Evolutionary conservation across 1,139 yeast species (phyloP).

Genomic region (Pichia sp.): DNA sequence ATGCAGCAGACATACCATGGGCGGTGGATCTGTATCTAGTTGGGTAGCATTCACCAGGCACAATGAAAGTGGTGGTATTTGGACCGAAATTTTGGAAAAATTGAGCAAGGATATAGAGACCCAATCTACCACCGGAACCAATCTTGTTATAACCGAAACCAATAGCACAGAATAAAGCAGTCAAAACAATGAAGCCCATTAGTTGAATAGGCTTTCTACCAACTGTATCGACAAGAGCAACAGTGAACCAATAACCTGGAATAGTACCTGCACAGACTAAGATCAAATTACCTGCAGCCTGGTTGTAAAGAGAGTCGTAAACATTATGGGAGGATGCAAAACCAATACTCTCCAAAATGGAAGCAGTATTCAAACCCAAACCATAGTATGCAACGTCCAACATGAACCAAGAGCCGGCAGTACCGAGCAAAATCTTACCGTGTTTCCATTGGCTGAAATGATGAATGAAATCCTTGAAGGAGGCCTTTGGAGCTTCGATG

Average conservation of each 20-base stretch:
- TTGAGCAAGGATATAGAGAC: conserved; percentile 68
- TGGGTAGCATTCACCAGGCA: conserved; percentile 97
- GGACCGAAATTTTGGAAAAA: conserved; percentile 93
- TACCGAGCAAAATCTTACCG: conserved; percentile 79
- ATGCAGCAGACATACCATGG: conserved; percentile 95
- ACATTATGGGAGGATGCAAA: conserved; percentile 58
- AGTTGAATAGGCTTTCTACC: conserved; percentile 83
- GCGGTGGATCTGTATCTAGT: conserved; percentile 97
- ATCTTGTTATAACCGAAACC: conserved; percentile 75
- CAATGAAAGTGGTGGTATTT: conserved; percentile 88
- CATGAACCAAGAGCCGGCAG: conserved; percentile 96
- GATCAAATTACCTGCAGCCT: conserved; percentile 85
- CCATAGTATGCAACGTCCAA: conserved; percentile 96
- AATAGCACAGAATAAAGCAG: conserved; percentile 59
- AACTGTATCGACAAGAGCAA: conserved; percentile 66
- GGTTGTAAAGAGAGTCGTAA: conserved; percentile 58
- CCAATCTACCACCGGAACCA: conserved; percentile 59
- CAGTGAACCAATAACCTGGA: conserved; percentile 85
- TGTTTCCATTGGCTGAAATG: conserved; percentile 89
- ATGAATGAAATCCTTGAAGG: conserved; percentile 48
- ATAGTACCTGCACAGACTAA: conserved; percentile 86
- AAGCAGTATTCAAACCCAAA: conserved; percentile 71
- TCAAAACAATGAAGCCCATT: conserved; percentile 63
- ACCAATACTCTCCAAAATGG: conserved; percentile 80
- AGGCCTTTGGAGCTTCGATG: conserved; percentile 47